These are phyloP conservation scores for Ustilago bromivora DNA, from an alignment of 1,284 basidiomycete genomes.

Conservation along the genomic window DNA sequence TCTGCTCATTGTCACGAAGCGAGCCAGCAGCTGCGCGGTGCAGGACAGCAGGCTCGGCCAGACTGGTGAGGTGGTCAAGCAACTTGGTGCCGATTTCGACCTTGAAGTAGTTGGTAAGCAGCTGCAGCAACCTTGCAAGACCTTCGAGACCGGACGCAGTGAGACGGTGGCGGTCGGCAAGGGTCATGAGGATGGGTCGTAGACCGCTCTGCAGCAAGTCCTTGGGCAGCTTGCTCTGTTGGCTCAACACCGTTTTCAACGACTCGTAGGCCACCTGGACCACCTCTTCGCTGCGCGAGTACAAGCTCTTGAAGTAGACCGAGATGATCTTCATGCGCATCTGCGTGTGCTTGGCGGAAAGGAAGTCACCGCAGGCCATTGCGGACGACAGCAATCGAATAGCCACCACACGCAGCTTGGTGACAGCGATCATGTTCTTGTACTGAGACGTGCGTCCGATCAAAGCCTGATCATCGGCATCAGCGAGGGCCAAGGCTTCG, in stretches of 20 bases:
- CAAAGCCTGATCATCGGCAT: constrained; percentile 89
- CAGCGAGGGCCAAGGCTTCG: constrained; percentile 93
- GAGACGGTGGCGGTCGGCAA: constrained; percentile 93
- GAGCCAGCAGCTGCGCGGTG: constrained; percentile 61
- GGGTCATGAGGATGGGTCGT: constrained; percentile 95
- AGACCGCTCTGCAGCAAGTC: constrained; percentile 94
- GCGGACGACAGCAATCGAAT: constrained; percentile 92
- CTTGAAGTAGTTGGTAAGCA: constrained; percentile 99
- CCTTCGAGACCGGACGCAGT: constrained; percentile 94
- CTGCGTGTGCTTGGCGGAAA: constrained; percentile 61
- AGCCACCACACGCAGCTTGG: constrained; percentile 93
- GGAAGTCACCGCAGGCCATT: constrained; percentile 91
- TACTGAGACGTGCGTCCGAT: constrained; percentile 80
- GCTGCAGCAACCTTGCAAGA: constrained; percentile 90
- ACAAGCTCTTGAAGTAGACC: constrained; percentile 98
- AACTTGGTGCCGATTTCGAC: constrained; percentile 99
- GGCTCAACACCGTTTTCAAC: constrained; percentile 84
- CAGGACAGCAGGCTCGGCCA: constrained; percentile 62
- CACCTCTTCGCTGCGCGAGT: constrained; percentile 91
- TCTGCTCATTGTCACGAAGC: constrained; percentile 83
- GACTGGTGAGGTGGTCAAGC: constrained; percentile 79
- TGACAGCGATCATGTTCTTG: constrained; percentile 85
- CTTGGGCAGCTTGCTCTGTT: constrained; percentile 92
- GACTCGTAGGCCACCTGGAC: constrained; percentile 96
- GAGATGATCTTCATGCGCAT: constrained; percentile 83